Percentiles rank a stretch among this genome's conserved stretches.
phyloP scores from a whole-genome alignment of 2,329 filamentous ascomycete species.

The Venturia oleaginea region DNA sequence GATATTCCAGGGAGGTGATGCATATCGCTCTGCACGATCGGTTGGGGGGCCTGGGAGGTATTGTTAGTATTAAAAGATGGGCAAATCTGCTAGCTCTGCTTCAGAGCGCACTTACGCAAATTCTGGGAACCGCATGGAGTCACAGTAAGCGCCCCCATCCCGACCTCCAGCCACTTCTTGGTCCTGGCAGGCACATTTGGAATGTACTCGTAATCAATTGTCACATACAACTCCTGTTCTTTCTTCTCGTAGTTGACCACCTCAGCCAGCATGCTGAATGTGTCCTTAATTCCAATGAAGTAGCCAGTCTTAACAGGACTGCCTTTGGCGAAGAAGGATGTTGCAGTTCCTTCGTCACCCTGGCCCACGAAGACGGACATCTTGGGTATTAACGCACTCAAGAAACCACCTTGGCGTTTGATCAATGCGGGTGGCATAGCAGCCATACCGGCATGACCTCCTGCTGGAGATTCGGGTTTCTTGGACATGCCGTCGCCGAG shows the following conservation, averaged over 20 bases:
- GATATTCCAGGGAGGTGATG: constrained; percentile 8
- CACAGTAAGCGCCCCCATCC: constrained; percentile 8
- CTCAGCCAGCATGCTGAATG: constrained; percentile 6
- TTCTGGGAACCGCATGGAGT: constrained; percentile 2
- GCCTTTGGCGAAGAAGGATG: neutral
- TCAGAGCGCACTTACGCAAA: neutral
- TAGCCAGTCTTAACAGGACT: constrained; percentile 11
- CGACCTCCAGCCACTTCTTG: constrained; percentile 13
- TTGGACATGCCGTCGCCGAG: neutral
- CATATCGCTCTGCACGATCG: constrained; percentile 8
- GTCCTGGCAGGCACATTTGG: neutral
- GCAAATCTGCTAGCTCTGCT: too few species aligned
- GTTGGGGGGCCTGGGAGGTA: constrained; percentile 10
- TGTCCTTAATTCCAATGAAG: constrained; percentile 9
- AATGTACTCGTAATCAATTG: constrained; percentile 13
- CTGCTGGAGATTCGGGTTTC: neutral
- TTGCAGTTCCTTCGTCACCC: constrained; percentile 3
- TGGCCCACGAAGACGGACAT: constrained; percentile 12
- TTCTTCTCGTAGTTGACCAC: constrained; percentile 11
- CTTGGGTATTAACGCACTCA: neutral
- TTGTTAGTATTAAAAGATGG: too few species aligned
- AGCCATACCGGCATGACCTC: neutral
- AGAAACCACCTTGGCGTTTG: neutral
- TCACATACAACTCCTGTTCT: constrained; percentile 9
- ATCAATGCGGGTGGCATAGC: neutral